Percentiles rank a stretch among this genome's conserved stretches.
Conservation (phyloP, 1,284 basidiomycete species). For the Leccinum pachyderme region DNA sequence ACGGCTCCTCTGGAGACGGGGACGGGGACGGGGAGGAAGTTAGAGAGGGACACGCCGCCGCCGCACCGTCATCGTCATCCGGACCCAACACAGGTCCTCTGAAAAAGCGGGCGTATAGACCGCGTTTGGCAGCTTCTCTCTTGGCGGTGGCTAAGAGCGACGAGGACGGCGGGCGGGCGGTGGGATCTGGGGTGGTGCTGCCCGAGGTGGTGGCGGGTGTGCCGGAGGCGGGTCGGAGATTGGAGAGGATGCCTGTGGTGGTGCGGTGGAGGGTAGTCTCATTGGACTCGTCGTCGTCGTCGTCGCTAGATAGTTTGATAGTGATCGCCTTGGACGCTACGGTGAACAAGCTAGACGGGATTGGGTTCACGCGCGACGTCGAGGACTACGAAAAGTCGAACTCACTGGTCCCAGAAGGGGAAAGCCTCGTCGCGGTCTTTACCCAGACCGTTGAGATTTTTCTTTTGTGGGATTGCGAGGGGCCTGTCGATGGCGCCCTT, state of each 20-base stretch:
- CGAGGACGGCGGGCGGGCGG: conserved; percentile 32
- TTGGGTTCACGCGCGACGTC: background rate
- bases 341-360: conserved; percentile 62
- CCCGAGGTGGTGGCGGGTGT: conserved; percentile 56
- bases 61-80: conserved; percentile 24
- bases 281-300: conserved; percentile 39
- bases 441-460: conserved; percentile 78
- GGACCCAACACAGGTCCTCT: conserved; percentile 65
- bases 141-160: conserved; percentile 68
- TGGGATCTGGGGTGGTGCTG: conserved; percentile 42
- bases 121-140: conserved; percentile 70
- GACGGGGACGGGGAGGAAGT: background rate
- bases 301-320: conserved; percentile 56
- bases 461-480: conserved; percentile 80
- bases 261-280: conserved; percentile 40
- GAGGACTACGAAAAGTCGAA: conserved; percentile 16
- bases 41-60: background rate
- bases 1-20: background rate
- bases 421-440: conserved; percentile 92
- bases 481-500: conserved; percentile 69
- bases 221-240: conserved; percentile 56
- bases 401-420: conserved; percentile 95
- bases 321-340: conserved; percentile 77
- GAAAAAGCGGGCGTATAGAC: conserved; percentile 80
- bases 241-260: conserved; percentile 74